A percentile compares a stretch with the other conserved stretches of the same genome.
phyloP scores from a whole-genome alignment of 345 rosid species.

The Passiflora organensis region DNA sequence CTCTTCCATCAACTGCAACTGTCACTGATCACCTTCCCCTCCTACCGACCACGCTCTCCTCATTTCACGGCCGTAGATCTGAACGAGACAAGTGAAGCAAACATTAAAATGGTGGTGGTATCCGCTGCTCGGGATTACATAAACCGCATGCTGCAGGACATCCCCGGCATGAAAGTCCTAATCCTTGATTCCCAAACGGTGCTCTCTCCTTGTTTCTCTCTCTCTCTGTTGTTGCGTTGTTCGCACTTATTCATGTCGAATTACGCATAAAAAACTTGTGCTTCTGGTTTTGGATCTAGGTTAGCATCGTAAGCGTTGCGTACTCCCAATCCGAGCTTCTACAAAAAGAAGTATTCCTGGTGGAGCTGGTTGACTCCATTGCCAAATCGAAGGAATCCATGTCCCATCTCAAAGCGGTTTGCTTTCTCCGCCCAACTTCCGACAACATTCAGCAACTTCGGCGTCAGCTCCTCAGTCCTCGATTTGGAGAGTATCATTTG shows the following conservation, averaged over 20 bases:
- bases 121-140: conserved; percentile 82
- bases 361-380: conserved; percentile 85
- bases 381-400: conserved; percentile 74
- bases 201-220: neutral
- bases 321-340: conserved; percentile 95
- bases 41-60: too few species aligned
- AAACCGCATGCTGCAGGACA: conserved; percentile 90
- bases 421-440: conserved; percentile 76
- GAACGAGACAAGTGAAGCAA: neutral
- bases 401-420: conserved; percentile 94
- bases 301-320: conserved; percentile 80
- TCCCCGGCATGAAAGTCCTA: conserved; percentile 99
- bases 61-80: conserved; percentile 26
- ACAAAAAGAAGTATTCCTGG: conserved; percentile 89
- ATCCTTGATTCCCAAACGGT: conserved; percentile 97
- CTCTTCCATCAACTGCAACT: too few species aligned
- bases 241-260: neutral
- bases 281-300: conserved; percentile 33
- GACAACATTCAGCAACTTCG: conserved; percentile 85
- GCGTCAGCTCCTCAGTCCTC: conserved; percentile 69
- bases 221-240: neutral
- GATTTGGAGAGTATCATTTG: conserved; percentile 89
- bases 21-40: too few species aligned
- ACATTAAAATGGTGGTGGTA: conserved; percentile 53
- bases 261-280: too few species aligned